Conservation (phyloP, 768 basidiomycete species). For the Pholiota molesta region DNA sequence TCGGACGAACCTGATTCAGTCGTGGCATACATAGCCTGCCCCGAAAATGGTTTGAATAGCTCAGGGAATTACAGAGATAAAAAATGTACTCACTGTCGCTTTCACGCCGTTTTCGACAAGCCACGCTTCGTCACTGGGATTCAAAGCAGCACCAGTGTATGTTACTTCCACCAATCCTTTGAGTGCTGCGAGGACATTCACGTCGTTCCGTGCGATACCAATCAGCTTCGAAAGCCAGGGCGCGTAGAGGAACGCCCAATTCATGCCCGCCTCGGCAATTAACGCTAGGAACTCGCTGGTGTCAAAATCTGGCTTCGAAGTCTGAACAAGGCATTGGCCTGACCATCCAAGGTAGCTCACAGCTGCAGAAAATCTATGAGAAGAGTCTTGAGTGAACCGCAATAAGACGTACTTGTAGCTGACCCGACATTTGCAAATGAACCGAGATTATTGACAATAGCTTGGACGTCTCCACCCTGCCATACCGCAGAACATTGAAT, state of each 20-base stretch:
- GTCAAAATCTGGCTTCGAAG: slow-evolving; percentile 23
- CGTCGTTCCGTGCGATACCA: slow-evolving; percentile 13
- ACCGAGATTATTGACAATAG: slow-evolving; percentile 16
- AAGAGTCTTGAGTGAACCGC: not conserved
- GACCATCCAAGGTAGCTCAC: slow-evolving; percentile 22
- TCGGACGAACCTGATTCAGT: slow-evolving; percentile 3
- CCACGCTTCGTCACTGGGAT: slow-evolving; percentile 17
- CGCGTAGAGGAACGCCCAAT: slow-evolving; percentile 22
- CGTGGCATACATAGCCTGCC: slow-evolving; percentile 10
- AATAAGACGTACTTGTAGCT: slow-evolving; percentile 11
- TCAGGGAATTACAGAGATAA: not conserved
- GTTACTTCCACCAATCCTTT: slow-evolving; percentile 20
- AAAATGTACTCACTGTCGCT: not conserved
- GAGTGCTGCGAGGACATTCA: slow-evolving; percentile 15
- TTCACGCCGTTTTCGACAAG: slow-evolving; percentile 13
- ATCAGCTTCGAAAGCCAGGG: slow-evolving; percentile 24
- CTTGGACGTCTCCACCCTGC: slow-evolving; percentile 11
- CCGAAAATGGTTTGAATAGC: not conserved
- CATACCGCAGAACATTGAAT: slow-evolving; percentile 51
- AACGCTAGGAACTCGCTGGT: slow-evolving; percentile 21
- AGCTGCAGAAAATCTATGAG: not conserved
- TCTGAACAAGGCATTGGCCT: slow-evolving; percentile 25
- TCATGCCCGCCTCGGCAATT: slow-evolving; percentile 21
- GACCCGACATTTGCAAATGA: slow-evolving; percentile 19
- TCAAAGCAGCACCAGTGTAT: slow-evolving; percentile 25